Base-by-base conservation (phyloP, 2,329 filamentous ascomycete genomes). In the Coniella vitis region DNA sequence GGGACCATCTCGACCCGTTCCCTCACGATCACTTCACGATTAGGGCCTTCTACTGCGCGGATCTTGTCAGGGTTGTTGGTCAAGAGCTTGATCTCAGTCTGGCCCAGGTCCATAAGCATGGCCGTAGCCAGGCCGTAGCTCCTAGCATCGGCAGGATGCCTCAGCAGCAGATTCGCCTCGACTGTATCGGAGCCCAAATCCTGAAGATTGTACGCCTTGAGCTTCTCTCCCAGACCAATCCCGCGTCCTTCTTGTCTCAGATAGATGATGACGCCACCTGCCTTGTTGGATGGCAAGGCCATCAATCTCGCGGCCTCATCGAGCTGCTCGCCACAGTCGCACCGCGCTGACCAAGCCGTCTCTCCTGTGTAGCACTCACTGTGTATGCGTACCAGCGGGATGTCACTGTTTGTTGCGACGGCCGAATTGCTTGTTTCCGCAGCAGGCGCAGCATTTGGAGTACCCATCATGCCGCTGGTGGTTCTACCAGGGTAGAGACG, bases 21-120 rank as follows among this genome's bases (percentile, higher is more conserved):
- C 56, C 78, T 87, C 2, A 98, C 93, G 8, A 86, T 76, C 12
- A 98, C 76, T 68, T 98, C 91, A 10, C 90, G 74, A 56, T 87
- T 87, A 0, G 90, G 90, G 0, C 93, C 93, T 65, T 98, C 93
- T 0, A 98, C 87, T 0, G 93, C 93, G 14, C 89, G 76, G 37
- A 98, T 87, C 72, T 98, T 98, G 59, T 98, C 93, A 0, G 93
- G 93, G 60, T 98, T 98, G 65, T 98, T 98, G 9, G 93, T 98
- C 58, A 98, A 70, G 44, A 98, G 70, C 32, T 87, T 76, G 46
- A 97, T 83, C 22, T 90, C 86, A 12, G 70, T 66, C 57, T 95
- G 77, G 0, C 88, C 90, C 25, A 98, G 70, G 68, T 98, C 93
- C 53, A 83, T 74, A 47, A 98, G 73, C 77, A 98, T 97, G 0